Conservation (phyloP, 176 grass and related monocot genomes). For the Sorghum bicolor region Sorghum_bicolor_NCBIv3 NC_012879.2:23390501-23391000, state of each 20-base stretch:
- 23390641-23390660: constrained; percentile 29
- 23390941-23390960: constrained; percentile 25
- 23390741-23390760: constrained; percentile 27
- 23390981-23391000: constrained; percentile 20
- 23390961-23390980: constrained; percentile 26
- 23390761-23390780: constrained; percentile 28
- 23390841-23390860: constrained; percentile 19
- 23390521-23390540: constrained; percentile 63
- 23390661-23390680: neutral
- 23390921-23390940: constrained; percentile 27
- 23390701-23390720: constrained; percentile 13
- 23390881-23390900: constrained; percentile 16
- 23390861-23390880: constrained; percentile 25
- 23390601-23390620: constrained; percentile 33
- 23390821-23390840: constrained; percentile 14
- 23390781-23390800: constrained; percentile 38
- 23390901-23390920: constrained; percentile 11
- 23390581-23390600: constrained; percentile 51
- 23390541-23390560: constrained; percentile 76
- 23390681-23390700: constrained; percentile 22
- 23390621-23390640: constrained; percentile 24
- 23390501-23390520: constrained; percentile 50
- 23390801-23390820: constrained; percentile 31
- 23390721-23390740: constrained; percentile 24
- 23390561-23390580: constrained; percentile 69